Percentiles rank a stretch among this genome's conserved stretches.
Conservation (phyloP, 1,139 yeast species). For the Geotrichum australiense region DNA sequence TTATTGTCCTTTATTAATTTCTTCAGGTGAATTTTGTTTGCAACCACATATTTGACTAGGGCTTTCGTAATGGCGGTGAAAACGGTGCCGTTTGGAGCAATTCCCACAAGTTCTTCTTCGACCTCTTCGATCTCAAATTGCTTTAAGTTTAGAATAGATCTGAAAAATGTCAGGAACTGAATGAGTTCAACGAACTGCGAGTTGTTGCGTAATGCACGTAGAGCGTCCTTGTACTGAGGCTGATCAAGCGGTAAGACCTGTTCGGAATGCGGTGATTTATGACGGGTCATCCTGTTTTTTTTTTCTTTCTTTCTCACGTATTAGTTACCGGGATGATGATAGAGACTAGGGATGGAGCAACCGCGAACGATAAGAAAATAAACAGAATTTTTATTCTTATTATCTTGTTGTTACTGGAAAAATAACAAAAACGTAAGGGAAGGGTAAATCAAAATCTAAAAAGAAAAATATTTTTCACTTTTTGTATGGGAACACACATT, state of each 20-base stretch:
- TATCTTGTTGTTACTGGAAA: too few species aligned
- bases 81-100: slow-evolving; percentile 14
- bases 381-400: too few species aligned
- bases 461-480: too few species aligned
- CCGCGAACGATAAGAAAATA: too few species aligned
- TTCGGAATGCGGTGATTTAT: too few species aligned
- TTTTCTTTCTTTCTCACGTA: too few species aligned
- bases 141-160: slow-evolving; percentile 21
- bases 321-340: too few species aligned
- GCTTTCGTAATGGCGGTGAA: slow-evolving; percentile 7
- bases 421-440: too few species aligned
- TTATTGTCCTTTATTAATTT: slow-evolving; percentile 6
- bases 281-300: too few species aligned
- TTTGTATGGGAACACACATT: too few species aligned
- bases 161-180: slow-evolving; percentile 28
- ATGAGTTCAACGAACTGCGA: slow-evolving; percentile 26
- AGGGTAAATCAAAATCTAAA: too few species aligned
- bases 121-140: slow-evolving; percentile 25
- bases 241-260: slow-evolving; percentile 24
- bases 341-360: too few species aligned
- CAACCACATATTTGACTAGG: slow-evolving; percentile 16
- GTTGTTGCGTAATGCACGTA: slow-evolving; percentile 25
- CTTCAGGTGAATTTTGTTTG: not conserved
- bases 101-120: slow-evolving; percentile 29
- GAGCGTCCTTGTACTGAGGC: slow-evolving; percentile 21